Conservation (phyloP, 768 basidiomycete species). For the Cystobasidium onofrii region DNA sequence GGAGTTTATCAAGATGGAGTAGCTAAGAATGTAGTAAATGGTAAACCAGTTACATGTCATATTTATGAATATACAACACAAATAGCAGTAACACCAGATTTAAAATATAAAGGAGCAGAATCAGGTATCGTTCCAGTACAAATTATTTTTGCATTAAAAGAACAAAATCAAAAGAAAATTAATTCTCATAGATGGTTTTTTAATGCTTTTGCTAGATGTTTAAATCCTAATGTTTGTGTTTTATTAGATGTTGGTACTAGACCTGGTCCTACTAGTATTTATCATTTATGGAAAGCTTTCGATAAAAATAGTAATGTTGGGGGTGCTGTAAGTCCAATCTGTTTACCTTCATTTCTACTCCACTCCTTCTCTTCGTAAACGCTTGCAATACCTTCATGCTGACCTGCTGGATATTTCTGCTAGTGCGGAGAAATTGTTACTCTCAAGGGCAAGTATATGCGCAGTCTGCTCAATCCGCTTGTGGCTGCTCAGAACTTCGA, state of each 20-base stretch:
- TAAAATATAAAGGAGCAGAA: slow-evolving; percentile 72
- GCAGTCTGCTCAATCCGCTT: slow-evolving; percentile 61
- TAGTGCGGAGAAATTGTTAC: slow-evolving; percentile 64
- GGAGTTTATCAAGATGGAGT: slow-evolving; percentile 91
- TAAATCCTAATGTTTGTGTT: slow-evolving; percentile 53
- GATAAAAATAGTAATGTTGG: slow-evolving; percentile 66
- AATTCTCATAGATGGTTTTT: slow-evolving; percentile 97
- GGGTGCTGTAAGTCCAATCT: slow-evolving; percentile 48
- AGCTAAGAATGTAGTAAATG: slow-evolving; percentile 66
- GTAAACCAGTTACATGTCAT: slow-evolving; percentile 73
- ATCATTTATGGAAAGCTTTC: slow-evolving; percentile 51
- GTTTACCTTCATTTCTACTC: neutral
- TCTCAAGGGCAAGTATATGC: slow-evolving; percentile 60
- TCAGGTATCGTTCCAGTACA: slow-evolving; percentile 80
- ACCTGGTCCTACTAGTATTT: slow-evolving; percentile 78
- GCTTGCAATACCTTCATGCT: too few relatives aligned
- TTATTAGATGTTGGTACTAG: slow-evolving; percentile 89
- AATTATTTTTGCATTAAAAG: slow-evolving; percentile 78
- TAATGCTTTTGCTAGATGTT: slow-evolving; percentile 52
- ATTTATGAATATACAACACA: slow-evolving; percentile 62
- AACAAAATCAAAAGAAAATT: slow-evolving; percentile 92
- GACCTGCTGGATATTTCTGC: too few relatives aligned
- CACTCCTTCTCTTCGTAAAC: too few relatives aligned
- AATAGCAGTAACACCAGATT: slow-evolving; percentile 68
- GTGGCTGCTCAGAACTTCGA: slow-evolving; percentile 88